phyloP scores from a whole-genome alignment of 2,329 filamentous ascomycete genomes.

The Ophiostoma fasciatum region DNA sequence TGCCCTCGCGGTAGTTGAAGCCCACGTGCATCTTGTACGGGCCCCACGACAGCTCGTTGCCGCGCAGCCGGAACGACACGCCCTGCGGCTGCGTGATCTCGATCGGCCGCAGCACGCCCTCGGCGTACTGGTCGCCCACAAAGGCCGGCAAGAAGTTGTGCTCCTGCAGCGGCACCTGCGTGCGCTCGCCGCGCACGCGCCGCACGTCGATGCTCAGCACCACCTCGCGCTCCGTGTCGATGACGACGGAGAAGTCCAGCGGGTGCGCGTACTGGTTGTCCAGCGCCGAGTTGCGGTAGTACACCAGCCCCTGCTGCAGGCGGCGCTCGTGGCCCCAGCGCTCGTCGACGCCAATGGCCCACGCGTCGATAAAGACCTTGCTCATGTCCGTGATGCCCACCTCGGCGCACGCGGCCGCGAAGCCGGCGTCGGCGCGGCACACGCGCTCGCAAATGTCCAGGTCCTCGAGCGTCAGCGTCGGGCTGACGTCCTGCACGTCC shows the following conservation, averaged over 20 bases:
- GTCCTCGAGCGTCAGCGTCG: conserved; percentile 88
- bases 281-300: conserved; percentile 73
- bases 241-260: conserved; percentile 86
- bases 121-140: conserved; percentile 58
- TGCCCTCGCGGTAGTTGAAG: conserved; percentile 88
- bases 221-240: conserved; percentile 62
- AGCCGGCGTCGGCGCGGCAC: conserved; percentile 62
- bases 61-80: conserved; percentile 57
- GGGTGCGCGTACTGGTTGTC: conserved; percentile 86
- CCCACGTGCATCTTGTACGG: conserved; percentile 89
- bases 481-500: conserved; percentile 61
- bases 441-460: conserved; percentile 65
- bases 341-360: conserved; percentile 92
- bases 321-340: conserved; percentile 66
- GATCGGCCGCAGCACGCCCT: conserved; percentile 57
- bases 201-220: conserved; percentile 78
- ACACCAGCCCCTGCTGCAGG: conserved; percentile 87
- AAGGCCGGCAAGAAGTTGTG: conserved; percentile 65
- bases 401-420: conserved; percentile 83
- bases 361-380: conserved; percentile 91
- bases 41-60: conserved; percentile 69
- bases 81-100: conserved; percentile 64
- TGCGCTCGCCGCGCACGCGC: conserved; percentile 59
- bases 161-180: conserved; percentile 56
- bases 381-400: conserved; percentile 75